Percentiles rank a stretch among this genome's conserved stretches.
These are phyloP conservation scores for Cryptococcus deneoformans DNA, from an alignment of 1,284 basidiomycete genomes.

Conservation along the genomic window DNA sequence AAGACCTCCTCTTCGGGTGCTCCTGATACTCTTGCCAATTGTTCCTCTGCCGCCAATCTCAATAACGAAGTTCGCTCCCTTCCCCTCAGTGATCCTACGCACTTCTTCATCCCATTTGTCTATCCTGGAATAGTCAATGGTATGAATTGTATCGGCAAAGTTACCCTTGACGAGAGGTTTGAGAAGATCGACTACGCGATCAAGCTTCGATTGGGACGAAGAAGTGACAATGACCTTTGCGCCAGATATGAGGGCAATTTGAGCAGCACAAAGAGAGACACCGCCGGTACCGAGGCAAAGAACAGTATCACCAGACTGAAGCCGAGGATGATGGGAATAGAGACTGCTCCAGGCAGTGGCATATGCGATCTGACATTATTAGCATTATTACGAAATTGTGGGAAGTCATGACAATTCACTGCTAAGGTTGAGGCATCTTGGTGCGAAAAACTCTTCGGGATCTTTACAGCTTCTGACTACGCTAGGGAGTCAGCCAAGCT, in stretches of 20 bases:
- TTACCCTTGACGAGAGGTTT: conserved; percentile 21
- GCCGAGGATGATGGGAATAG: conserved; percentile 42
- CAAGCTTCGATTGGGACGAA: conserved; percentile 46
- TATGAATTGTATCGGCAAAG: conserved; percentile 24
- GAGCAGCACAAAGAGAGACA: conserved; percentile 50
- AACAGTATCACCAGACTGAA: conserved; percentile 49
- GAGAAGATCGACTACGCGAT: conserved; percentile 30
- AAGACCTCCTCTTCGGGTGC: conserved; percentile 19
- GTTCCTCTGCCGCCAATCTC: conserved; percentile 43
- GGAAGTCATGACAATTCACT: no score
- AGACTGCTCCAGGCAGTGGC: conserved; percentile 50
- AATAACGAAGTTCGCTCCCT: conserved; percentile 41
- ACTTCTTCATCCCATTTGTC: conserved; percentile 49
- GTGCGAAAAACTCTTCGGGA: no score
- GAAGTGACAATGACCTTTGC: conserved; percentile 50
- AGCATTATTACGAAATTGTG: no score
- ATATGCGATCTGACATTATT: no score
- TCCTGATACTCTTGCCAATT: conserved; percentile 29
- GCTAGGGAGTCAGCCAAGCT: no score
- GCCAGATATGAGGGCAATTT: conserved; percentile 44
- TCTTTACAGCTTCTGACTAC: no score
- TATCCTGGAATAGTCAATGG: conserved; percentile 39
- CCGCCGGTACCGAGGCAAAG: conserved; percentile 52
- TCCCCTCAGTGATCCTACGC: conserved; percentile 35
- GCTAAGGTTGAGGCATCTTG: no score